A percentile compares a stretch with the other conserved stretches of the same genome.
Evolutionary conservation across 176 grass and related monocot species (phyloP).

Genomic region (Musa beccarii): DNA sequence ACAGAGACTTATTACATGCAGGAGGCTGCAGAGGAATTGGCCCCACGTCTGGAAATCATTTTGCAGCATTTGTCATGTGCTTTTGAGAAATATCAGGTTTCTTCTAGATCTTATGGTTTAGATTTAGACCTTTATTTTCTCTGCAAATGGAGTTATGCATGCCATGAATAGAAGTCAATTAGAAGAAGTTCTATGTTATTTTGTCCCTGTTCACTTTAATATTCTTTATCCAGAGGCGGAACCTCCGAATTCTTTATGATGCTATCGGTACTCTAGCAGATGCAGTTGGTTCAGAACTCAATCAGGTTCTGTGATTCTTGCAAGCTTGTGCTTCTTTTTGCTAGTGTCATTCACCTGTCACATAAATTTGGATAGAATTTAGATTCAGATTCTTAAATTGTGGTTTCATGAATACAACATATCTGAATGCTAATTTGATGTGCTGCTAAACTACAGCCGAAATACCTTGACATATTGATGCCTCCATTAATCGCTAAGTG

Average conservation of each 20-base stretch:
- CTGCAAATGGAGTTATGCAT: too few species aligned
- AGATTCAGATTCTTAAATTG: not conserved
- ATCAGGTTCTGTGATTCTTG: slow-evolving; percentile 53
- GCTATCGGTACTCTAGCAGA: slow-evolving; percentile 98
- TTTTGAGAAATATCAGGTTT: slow-evolving; percentile 99
- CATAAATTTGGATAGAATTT: slow-evolving; percentile 15
- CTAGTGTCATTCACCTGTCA: slow-evolving; percentile 2
- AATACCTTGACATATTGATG: slow-evolving; percentile 96
- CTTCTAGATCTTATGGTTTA: slow-evolving; percentile 13
- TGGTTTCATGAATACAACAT: not conserved
- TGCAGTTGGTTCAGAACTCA: slow-evolving; percentile 88
- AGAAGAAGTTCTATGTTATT: slow-evolving; percentile 2
- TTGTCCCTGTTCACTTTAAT: slow-evolving; percentile 14
- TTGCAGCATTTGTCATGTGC: slow-evolving; percentile 91
- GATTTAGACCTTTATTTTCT: not conserved
- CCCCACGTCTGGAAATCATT: slow-evolving; percentile 69
- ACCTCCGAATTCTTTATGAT: slow-evolving; percentile 93
- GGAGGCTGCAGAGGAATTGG: slow-evolving; percentile 92
- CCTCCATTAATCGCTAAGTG: slow-evolving; percentile 92
- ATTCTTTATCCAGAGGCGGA: slow-evolving; percentile 50
- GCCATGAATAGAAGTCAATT: not conserved
- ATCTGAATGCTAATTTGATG: not conserved
- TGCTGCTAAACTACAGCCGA: slow-evolving; percentile 48
- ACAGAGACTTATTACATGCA: slow-evolving; percentile 27
- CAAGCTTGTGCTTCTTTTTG: slow-evolving; percentile 11